Base-by-base conservation (phyloP, 2,329 filamentous ascomycete species). In the Penicillium hordei region DNA sequence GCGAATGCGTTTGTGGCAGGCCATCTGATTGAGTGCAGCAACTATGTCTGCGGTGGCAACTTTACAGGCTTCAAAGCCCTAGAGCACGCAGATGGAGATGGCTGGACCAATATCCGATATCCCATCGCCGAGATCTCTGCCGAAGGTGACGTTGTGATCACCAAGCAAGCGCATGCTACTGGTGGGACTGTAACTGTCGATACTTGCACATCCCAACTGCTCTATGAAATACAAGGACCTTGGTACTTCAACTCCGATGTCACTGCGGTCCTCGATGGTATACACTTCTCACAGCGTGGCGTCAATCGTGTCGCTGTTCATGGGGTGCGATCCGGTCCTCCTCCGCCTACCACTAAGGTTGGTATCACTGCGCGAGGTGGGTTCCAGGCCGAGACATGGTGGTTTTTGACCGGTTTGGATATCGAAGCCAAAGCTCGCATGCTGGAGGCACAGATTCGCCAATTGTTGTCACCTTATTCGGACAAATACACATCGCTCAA, bases 181-280 rank as follows among this genome's bases (percentile, higher is more conserved):
- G 75, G 74, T 2, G 78, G 80, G n/a, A 61, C 71, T 2, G 73
- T 80, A 19, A 77, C 74, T 1, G 76, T 79, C 8, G 78, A 83
- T 53, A 84, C 82, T 0, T 80, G 81, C 55, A 78, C 77, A 0
- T 80, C 78, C 4, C 82, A 85, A 59, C 70, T 84, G 3, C 63
- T 84, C 2, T 84, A 83, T 63, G 81, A 83, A 66, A 79, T 83
- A 17, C 81, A 83, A 61, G 82, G 82, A 5, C 80, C 79, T 0
- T 80, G 78, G 75, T 86, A 86, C 66, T 82, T 78, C 74, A 84
- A 85, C 70, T 81, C 78, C 0, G 83, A 85, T 60, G 82, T 85
- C 31, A 83, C 79, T 0, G 83, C 83, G 0, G 65, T 82, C 15
- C 70, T 86, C 15, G 72, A 78, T 46, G 72, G 78, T n/a, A 71